phyloP scores from a whole-genome alignment of 176 grass and related monocot species.

The Musa schizocarpa region DNA sequence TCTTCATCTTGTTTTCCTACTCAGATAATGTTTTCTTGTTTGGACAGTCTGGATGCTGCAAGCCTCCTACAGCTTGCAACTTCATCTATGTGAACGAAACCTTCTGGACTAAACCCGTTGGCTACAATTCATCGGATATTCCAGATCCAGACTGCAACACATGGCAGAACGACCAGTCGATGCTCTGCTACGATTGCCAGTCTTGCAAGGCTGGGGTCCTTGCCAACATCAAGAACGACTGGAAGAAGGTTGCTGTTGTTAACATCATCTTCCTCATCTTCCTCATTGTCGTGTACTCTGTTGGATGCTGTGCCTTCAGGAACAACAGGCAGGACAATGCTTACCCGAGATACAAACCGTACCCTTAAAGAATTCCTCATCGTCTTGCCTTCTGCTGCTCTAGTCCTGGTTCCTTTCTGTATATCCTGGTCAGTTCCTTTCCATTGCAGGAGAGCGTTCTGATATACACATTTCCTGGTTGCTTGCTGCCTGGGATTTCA shows the following conservation, averaged over 20 bases:
- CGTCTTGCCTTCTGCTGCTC: neutral
- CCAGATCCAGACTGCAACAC: slow-evolving; percentile 63
- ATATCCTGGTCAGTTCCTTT: neutral
- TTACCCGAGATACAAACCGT: slow-evolving; percentile 42
- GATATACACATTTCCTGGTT: neutral
- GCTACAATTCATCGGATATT: slow-evolving; percentile 29
- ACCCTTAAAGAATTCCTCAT: neutral
- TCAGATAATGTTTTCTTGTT: neutral
- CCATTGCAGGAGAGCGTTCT: neutral
- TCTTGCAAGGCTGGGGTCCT: slow-evolving; percentile 87
- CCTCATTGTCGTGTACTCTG: slow-evolving; percentile 69
- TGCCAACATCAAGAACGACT: slow-evolving; percentile 77
- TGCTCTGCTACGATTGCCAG: slow-evolving; percentile 69
- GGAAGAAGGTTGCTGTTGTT: slow-evolving; percentile 76
- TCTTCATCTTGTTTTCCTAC: neutral
- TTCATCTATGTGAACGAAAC: slow-evolving; percentile 57
- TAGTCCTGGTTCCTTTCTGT: neutral
- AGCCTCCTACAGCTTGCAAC: slow-evolving; percentile 77
- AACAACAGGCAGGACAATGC: slow-evolving; percentile 72
- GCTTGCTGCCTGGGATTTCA: no score
- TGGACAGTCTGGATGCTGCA: slow-evolving; percentile 84
- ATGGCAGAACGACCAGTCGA: slow-evolving; percentile 49
- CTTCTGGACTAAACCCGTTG: slow-evolving; percentile 48
- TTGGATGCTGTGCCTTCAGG: slow-evolving; percentile 85
- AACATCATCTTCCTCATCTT: slow-evolving; percentile 88